These are phyloP conservation scores for Lyophyllum shimeji DNA, from an alignment of 768 basidiomycete genomes.

Conservation along the genomic window DNA sequence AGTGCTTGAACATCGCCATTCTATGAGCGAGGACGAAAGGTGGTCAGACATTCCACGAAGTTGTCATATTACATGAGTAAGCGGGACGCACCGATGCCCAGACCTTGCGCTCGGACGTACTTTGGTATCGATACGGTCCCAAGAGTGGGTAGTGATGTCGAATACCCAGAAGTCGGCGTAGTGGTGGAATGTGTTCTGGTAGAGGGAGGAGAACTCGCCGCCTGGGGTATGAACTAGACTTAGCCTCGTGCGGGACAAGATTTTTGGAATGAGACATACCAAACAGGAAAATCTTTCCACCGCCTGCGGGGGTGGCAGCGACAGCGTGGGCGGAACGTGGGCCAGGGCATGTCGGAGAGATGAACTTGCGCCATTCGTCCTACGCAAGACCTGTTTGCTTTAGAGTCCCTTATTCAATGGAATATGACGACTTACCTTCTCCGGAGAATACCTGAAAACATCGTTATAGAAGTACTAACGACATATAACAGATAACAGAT, in stretches of 20 bases:
- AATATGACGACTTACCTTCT: conserved; percentile 53
- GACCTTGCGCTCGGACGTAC: conserved; percentile 75
- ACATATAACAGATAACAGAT: no score
- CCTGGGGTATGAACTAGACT: conserved; percentile 33
- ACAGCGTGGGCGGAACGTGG: conserved; percentile 88
- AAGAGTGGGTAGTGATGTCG: conserved; percentile 72
- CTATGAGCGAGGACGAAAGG: conserved; percentile 29
- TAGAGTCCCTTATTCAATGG: background rate
- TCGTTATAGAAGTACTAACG: conserved; percentile 83
- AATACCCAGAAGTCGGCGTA: conserved; percentile 91
- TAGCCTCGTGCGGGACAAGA: no score
- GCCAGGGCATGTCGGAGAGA: conserved; percentile 83
- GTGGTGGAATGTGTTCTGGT: conserved; percentile 85
- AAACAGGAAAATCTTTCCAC: conserved; percentile 84
- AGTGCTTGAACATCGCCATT: conserved; percentile 90
- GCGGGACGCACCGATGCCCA: conserved; percentile 65
- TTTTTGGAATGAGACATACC: conserved; percentile 38
- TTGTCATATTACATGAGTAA: background rate
- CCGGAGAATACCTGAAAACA: conserved; percentile 82
- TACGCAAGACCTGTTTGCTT: conserved; percentile 21
- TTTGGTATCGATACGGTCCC: conserved; percentile 91
- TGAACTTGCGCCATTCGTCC: conserved; percentile 89
- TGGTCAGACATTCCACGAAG: background rate
- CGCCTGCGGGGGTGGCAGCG: conserved; percentile 69
- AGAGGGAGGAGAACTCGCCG: conserved; percentile 83